Percentiles rank a stretch among this genome's conserved stretches.
These are phyloP conservation scores for Rehmannia glutinosa DNA, from an alignment of 257 asterid species.

Conservation along the genomic window DNA sequence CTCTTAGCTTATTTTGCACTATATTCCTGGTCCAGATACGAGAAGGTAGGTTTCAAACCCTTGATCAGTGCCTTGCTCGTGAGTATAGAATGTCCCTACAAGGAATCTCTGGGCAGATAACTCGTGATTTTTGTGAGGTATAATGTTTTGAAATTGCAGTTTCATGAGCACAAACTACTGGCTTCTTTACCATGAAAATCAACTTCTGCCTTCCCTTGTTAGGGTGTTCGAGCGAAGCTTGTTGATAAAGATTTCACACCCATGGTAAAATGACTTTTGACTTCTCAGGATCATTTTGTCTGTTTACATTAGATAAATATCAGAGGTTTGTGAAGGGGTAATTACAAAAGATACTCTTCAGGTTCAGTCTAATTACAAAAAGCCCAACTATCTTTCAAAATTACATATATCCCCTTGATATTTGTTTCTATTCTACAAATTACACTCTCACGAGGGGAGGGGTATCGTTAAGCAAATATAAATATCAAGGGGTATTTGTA, in stretches of 20 bases:
- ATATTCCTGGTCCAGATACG: slow-evolving; percentile 57
- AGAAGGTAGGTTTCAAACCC: slow-evolving; percentile 86
- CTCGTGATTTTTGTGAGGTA: slow-evolving; percentile 78
- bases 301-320: neutral
- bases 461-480: neutral
- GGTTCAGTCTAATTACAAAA: neutral
- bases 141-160: neutral
- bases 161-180: neutral
- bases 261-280: slow-evolving; percentile 48
- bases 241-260: slow-evolving; percentile 75
- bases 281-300: neutral
- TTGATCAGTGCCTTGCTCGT: slow-evolving; percentile 82
- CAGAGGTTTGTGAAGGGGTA: neutral
- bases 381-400: neutral
- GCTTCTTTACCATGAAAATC: slow-evolving; percentile 8
- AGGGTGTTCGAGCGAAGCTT: slow-evolving; percentile 90
- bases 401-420: neutral
- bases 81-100: slow-evolving; percentile 93
- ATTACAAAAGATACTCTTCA: neutral
- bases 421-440: too few relatives aligned
- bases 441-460: too few relatives aligned
- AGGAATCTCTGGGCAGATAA: slow-evolving; percentile 58
- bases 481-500: neutral
- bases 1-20: neutral
- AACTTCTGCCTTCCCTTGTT: slow-evolving; percentile 10